phyloP scores from a whole-genome alignment of 768 basidiomycete genomes.

The Phlebiopsis flavidoalba region DNA sequence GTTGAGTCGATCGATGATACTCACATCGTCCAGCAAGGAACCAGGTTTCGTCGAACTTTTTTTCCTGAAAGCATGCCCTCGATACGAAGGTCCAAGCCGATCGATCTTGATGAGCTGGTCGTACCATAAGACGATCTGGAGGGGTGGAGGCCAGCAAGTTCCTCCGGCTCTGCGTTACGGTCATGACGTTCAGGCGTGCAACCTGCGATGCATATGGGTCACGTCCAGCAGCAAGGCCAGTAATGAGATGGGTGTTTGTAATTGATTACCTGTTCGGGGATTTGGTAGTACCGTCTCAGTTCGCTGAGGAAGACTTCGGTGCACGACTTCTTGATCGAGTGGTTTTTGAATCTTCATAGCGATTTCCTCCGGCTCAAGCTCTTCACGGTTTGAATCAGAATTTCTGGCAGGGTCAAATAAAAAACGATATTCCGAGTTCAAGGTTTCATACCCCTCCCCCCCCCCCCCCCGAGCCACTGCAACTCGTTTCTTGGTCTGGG shows the following conservation, averaged over 20 bases:
- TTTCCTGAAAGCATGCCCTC: constrained; percentile 91
- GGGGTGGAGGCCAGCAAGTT: constrained; percentile 84
- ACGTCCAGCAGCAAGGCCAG: neutral
- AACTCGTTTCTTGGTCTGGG: constrained; percentile 89
- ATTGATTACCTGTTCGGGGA: constrained; percentile 75
- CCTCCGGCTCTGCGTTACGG: constrained; percentile 79
- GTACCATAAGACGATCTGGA: constrained; percentile 97
- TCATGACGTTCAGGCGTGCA: constrained; percentile 81
- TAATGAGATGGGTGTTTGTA: neutral
- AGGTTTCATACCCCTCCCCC: constrained; percentile 65
- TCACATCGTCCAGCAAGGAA: constrained; percentile 75
- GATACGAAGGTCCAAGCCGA: constrained; percentile 78
- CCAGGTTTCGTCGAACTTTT: constrained; percentile 83
- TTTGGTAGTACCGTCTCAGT: constrained; percentile 82
- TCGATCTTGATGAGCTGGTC: constrained; percentile 94
- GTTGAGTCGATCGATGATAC: constrained; percentile 16
- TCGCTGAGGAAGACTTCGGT: constrained; percentile 87
- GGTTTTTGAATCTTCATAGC: constrained; percentile 77
- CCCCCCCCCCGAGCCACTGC: too few relatives aligned
- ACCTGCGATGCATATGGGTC: constrained; percentile 41
- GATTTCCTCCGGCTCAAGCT: constrained; percentile 82
- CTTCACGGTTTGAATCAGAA: constrained; percentile 84
- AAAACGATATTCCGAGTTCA: neutral
- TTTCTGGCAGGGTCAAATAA: constrained; percentile 48
- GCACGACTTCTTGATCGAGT: constrained; percentile 84